Conservation (phyloP, 306 rosid genomes). For the Lathyrus sativus region DNA sequence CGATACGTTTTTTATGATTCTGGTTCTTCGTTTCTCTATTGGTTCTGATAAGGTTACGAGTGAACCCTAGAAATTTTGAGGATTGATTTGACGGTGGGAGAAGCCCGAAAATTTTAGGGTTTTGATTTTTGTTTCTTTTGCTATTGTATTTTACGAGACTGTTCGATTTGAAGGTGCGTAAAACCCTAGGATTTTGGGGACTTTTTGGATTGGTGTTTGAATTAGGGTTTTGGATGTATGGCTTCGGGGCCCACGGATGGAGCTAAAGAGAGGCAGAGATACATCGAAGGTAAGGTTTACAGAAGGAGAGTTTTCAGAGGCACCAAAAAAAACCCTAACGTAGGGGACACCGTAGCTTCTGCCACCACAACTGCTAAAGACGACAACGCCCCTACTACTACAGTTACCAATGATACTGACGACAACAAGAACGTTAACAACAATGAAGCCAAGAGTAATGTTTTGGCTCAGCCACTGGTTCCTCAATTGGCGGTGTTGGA, state of each 20-base stretch:
- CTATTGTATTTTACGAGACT: neutral
- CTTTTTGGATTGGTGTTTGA: conserved; percentile 30
- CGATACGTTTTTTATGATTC: neutral
- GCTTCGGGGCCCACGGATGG: conserved; percentile 86
- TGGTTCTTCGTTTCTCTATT: conserved; percentile 6
- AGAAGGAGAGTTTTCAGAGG: conserved; percentile 69
- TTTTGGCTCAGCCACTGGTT: no score
- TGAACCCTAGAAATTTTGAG: conserved; percentile 28
- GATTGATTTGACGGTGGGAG: conserved; percentile 26
- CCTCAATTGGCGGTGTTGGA: neutral
- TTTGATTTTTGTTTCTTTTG: neutral
- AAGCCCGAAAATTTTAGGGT: conserved; percentile 31
- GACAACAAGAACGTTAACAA: neutral
- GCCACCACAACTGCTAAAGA: neutral
- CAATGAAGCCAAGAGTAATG: neutral
- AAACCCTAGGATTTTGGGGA: conserved; percentile 44
- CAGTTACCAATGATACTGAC: neutral
- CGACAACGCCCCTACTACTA: conserved; percentile 2
- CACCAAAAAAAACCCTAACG: conserved; percentile 45
- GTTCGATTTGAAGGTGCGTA: conserved; percentile 26
- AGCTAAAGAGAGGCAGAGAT: conserved; percentile 60
- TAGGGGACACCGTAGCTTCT: conserved; percentile 27
- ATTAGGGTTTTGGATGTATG: conserved; percentile 93
- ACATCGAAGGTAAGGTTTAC: conserved; percentile 64
- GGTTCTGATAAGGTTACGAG: conserved; percentile 20